phyloP scores from a whole-genome alignment of 2,329 filamentous ascomycete genomes.

The Cytospora mali region DNA sequence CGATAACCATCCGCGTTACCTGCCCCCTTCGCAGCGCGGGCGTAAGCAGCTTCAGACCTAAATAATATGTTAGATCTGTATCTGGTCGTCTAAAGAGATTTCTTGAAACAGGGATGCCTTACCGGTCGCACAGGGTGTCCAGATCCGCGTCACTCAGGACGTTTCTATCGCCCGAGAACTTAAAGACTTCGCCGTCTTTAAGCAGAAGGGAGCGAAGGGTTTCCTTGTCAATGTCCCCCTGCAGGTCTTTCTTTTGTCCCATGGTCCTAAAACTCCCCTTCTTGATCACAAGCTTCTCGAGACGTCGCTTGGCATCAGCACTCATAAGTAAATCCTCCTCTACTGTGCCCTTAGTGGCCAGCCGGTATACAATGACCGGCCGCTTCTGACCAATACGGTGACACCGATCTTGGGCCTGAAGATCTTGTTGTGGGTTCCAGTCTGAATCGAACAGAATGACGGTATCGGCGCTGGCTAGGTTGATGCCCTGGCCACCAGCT shows the following conservation, averaged over 20 bases:
- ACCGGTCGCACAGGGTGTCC: constrained; percentile 75
- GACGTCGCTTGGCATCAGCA: constrained; percentile 85
- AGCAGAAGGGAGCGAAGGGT: constrained; percentile 63
- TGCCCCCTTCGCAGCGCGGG: constrained; percentile 74
- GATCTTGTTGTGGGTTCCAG: constrained; percentile 96
- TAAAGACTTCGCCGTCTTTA: constrained; percentile 71
- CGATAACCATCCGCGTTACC: constrained; percentile 73
- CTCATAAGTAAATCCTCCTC: constrained; percentile 85
- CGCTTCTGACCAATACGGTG: constrained; percentile 93
- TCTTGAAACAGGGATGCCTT: constrained; percentile 21
- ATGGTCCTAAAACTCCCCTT: constrained; percentile 83
- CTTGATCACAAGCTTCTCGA: constrained; percentile 94
- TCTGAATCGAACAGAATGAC: constrained; percentile 87
- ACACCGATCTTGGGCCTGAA: constrained; percentile 93
- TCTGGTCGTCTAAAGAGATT: neutral
- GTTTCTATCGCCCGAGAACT: constrained; percentile 60
- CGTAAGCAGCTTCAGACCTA: constrained; percentile 62
- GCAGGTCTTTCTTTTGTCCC: constrained; percentile 59
- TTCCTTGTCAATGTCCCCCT: constrained; percentile 61
- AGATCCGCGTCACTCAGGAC: constrained; percentile 78
- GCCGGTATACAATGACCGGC: constrained; percentile 89
- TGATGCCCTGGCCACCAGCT: constrained; percentile 94
- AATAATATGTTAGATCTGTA: neutral
- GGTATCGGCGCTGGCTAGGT: constrained; percentile 86
- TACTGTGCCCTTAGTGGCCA: constrained; percentile 90